Evolutionary conservation across 495 filamentous ascomycete genomes (phyloP).

Genomic region (Penicillium steckii): DNA sequence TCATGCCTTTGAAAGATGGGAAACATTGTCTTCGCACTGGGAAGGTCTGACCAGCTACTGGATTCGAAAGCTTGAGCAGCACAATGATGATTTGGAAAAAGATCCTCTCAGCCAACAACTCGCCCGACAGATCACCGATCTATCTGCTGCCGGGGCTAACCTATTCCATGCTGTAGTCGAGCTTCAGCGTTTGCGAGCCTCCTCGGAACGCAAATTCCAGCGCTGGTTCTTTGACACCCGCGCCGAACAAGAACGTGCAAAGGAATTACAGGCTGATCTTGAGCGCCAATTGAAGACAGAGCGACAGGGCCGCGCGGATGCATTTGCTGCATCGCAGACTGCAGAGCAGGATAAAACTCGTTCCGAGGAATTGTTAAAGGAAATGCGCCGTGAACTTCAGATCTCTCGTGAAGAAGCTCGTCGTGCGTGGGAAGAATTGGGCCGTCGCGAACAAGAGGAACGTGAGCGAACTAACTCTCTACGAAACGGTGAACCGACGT

Average conservation of each 20-base stretch:
- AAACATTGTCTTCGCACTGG: constrained; percentile 95
- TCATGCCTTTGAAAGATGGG: constrained; percentile 97
- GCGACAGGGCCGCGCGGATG: constrained; percentile 64
- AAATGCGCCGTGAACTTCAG: constrained; percentile 85
- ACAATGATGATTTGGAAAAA: constrained; percentile 75
- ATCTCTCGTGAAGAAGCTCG: constrained; percentile 97
- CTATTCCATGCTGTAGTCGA: constrained; percentile 98
- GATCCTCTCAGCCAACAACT: constrained; percentile 85
- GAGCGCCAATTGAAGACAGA: constrained; percentile 72
- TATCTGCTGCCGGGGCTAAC: constrained; percentile 94
- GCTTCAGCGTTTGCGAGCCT: constrained; percentile 90
- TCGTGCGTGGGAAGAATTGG: constrained; percentile 95
- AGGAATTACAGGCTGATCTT: constrained; percentile 80
- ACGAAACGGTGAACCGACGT: constrained; percentile 80
- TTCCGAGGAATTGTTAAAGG: constrained; percentile 70
- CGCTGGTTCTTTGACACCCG: constrained; percentile 98
- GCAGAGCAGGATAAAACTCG: constrained; percentile 65
- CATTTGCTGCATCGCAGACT: constrained; percentile 58
- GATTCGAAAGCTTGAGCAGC: constrained; percentile 89
- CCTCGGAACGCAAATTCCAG: constrained; percentile 95
- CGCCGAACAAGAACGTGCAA: constrained; percentile 77
- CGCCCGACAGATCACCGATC: constrained; percentile 88
- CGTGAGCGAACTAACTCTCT: constrained; percentile 85
- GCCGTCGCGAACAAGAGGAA: constrained; percentile 90
- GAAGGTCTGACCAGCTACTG: constrained; percentile 96